Evolutionary conservation across 768 basidiomycete species (phyloP).

Genomic region (Kwoniella mangroviensis): DNA sequence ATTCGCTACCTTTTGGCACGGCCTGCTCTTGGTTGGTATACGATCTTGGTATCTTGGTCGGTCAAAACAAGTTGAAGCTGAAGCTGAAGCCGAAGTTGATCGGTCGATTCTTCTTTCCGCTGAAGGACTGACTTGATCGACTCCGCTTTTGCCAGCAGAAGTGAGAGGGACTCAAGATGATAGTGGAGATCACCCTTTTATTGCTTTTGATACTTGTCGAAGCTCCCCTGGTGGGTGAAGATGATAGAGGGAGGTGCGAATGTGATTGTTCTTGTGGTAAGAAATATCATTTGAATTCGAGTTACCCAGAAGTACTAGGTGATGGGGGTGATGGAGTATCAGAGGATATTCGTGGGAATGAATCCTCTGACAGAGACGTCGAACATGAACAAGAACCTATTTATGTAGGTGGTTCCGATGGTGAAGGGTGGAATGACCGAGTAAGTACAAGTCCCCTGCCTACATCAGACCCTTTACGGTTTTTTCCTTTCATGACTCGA

Average conservation of each 20-base stretch:
- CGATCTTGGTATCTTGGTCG: no score
- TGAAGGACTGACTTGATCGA: not conserved
- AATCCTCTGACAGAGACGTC: not conserved
- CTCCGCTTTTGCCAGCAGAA: no score
- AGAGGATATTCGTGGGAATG: not conserved
- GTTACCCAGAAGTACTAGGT: not conserved
- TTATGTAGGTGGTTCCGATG: not conserved
- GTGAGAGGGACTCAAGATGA: not conserved
- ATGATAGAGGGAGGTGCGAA: not conserved
- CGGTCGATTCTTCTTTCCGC: not conserved
- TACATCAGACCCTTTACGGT: no score
- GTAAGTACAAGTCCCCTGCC: no score
- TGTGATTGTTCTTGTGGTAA: constrained; percentile 4
- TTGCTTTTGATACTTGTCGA: constrained; percentile 7
- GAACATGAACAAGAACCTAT: constrained; percentile 3
- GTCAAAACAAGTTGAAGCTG: not conserved
- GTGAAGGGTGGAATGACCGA: not conserved
- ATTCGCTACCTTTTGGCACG: no score
- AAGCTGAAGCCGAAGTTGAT: not conserved
- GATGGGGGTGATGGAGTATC: not conserved
- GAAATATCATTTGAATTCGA: constrained; percentile 1
- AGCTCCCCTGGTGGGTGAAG: constrained; percentile 6
- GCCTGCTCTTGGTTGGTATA: no score
- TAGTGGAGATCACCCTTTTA: not conserved
- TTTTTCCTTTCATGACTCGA: no score